These are phyloP conservation scores for Penicillium sp. DNA, from an alignment of 2,329 filamentous ascomycete genomes.

Conservation along the genomic window DNA sequence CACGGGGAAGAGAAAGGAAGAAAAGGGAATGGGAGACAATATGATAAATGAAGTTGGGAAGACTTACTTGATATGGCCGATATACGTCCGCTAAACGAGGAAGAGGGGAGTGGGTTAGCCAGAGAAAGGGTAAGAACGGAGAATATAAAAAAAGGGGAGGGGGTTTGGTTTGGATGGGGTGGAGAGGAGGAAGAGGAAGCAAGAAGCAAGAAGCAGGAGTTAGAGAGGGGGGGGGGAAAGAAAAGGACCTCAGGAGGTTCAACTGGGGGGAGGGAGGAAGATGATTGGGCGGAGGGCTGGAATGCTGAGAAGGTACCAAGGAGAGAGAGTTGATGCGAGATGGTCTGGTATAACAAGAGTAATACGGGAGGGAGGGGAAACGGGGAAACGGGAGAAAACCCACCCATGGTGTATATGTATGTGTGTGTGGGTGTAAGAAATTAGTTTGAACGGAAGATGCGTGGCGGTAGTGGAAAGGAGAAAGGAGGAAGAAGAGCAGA, in stretches of 20 bases:
- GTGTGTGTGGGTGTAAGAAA: too few species aligned
- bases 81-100: slow-evolving; percentile 48
- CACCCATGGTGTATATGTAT: slow-evolving; percentile 9
- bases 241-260: slow-evolving; percentile 28
- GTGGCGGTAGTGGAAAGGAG: slow-evolving; percentile 4
- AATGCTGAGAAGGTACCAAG: slow-evolving; percentile 29
- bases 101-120: slow-evolving; percentile 16
- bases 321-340: slow-evolving; percentile 15
- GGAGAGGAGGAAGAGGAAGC: slow-evolving; percentile 11
- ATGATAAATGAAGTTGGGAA: slow-evolving; percentile 20
- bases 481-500: slow-evolving; percentile 8
- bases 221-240: slow-evolving; percentile 9
- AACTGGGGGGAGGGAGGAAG: slow-evolving; percentile 14
- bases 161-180: too few species aligned
- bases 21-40: slow-evolving; percentile 10
- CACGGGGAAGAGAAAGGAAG: slow-evolving; percentile 10
- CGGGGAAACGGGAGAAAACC: slow-evolving; percentile 1
- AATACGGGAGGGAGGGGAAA: slow-evolving; percentile 12
- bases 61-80: slow-evolving; percentile 50
- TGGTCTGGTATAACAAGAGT: slow-evolving; percentile 24
- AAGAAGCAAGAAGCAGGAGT: too few species aligned
- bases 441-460: background rate
- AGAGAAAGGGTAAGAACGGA: slow-evolving; percentile 11
- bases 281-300: slow-evolving; percentile 25
- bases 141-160: slow-evolving; percentile 9